Percentiles rank a stretch among this genome's conserved stretches.
Evolutionary conservation across 164 flowering plant species (phyloP).

Genomic region (Stephania japonica): DNA sequence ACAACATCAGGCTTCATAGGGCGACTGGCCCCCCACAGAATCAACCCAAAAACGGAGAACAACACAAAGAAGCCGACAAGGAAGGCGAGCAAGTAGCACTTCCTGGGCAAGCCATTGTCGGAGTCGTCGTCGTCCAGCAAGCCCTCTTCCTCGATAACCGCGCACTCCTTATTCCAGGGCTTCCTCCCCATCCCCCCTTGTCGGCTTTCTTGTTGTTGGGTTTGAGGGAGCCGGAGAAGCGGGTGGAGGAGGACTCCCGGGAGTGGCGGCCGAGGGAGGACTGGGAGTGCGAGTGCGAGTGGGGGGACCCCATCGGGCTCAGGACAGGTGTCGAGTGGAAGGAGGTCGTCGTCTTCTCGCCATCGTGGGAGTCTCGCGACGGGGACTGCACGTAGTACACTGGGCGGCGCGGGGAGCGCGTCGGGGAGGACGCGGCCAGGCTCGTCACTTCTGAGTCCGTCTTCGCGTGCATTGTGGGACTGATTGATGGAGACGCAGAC

Average conservation of each 20-base stretch:
- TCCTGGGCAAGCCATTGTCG: slow-evolving; percentile 35
- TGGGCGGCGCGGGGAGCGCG: slow-evolving; percentile 49
- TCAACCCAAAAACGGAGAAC: slow-evolving; percentile 61
- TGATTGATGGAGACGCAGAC: neutral
- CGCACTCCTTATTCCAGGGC: slow-evolving; percentile 45
- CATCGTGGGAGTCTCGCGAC: slow-evolving; percentile 72
- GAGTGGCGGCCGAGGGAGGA: slow-evolving; percentile 85
- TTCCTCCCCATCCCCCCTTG: slow-evolving; percentile 32
- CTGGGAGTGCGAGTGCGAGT: slow-evolving; percentile 77
- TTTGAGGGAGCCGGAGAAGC: slow-evolving; percentile 74
- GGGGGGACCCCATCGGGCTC: slow-evolving; percentile 76
- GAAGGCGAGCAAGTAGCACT: slow-evolving; percentile 69
- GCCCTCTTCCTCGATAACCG: slow-evolving; percentile 77
- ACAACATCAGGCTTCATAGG: slow-evolving; percentile 67
- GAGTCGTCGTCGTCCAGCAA: slow-evolving; percentile 53
- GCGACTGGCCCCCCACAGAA: slow-evolving; percentile 65
- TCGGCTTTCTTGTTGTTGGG: slow-evolving; percentile 40
- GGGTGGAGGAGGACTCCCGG: slow-evolving; percentile 66
- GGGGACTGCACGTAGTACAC: slow-evolving; percentile 84
- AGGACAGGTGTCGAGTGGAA: slow-evolving; percentile 80
- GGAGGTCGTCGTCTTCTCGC: slow-evolving; percentile 62
- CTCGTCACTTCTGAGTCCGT: slow-evolving; percentile 76
- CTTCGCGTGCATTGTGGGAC: slow-evolving; percentile 42
- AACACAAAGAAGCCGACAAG: slow-evolving; percentile 54
- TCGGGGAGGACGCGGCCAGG: slow-evolving; percentile 54